Base-by-base conservation (phyloP, 2,329 filamentous ascomycete genomes). In the Colletotrichum horii region DNA sequence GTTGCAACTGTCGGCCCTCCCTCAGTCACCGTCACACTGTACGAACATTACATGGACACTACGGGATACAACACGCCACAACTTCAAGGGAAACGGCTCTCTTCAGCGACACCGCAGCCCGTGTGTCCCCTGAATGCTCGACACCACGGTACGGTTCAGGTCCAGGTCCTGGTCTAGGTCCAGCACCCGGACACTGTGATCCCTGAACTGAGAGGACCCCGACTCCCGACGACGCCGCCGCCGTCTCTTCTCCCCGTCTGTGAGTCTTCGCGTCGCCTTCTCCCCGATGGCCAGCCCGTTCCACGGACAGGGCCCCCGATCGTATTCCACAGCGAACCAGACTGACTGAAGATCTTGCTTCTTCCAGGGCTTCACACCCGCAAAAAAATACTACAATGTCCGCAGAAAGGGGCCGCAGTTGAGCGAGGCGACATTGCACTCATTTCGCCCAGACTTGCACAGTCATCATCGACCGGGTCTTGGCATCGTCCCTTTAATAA, bases 361-460 rank as follows among this genome's bases (percentile, higher is more conserved):
- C 34, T 32, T 74, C 36, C 34, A 66, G 68, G 72, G 52, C 48
- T 34, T 30, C 19, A 16, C 15, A 56, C 68, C 56, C 70, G 67
- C 55, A 19, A 30, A 22, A 52, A 22, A 52, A 22, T 22, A 16
- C 43, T 52, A 52, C 34, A 71, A 69, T 75, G 43, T 66, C 70
- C 32, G 43, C 16, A 58, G 12, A 24, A 30, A 71, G 38, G 43
- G 43, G 43, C 43, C 61, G 48, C 43, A 64, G 55, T 36, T 48
- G 66, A 64, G 56, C 22, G 15, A 64, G 67, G 71, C 72, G 72
- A 71, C 62, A 75, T 75, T 67, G 62, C 22, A 52, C 74, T 74
- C 70, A 75, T 75, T 65, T 75, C 74, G 69, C 69, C 69, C 65
- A 52, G 64, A 30, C 22, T 60, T 19, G 32, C 64, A 30, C 22